A percentile compares a stretch with the other conserved stretches of the same genome.
Evolutionary conservation across 2,329 filamentous ascomycete genomes (phyloP).

Genomic region (Penicillium frequentans): DNA sequence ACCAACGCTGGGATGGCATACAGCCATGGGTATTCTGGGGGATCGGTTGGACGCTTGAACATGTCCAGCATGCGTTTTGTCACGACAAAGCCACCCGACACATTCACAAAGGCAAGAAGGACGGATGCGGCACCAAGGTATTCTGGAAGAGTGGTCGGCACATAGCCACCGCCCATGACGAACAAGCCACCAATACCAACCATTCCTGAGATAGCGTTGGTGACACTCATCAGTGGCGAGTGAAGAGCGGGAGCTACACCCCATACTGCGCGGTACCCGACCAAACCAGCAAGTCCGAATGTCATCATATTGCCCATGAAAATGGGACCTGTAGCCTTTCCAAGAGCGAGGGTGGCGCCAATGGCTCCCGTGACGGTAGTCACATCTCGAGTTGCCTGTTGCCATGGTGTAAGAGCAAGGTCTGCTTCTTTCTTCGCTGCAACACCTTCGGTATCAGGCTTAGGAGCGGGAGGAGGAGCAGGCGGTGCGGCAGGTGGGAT

Average conservation of each 20-base stretch:
- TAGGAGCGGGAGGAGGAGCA: conserved; percentile 54
- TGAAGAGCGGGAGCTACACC: conserved; percentile 80
- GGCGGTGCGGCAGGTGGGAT: conserved; percentile 74
- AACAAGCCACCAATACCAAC: conserved; percentile 87
- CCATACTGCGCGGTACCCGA: conserved; percentile 88
- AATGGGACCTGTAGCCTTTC: conserved; percentile 75
- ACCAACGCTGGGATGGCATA: conserved; percentile 75
- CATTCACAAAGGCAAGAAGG: conserved; percentile 81
- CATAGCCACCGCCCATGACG: conserved; percentile 78
- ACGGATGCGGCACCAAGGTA: conserved; percentile 76
- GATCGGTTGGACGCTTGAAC: conserved; percentile 83
- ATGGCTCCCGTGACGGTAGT: conserved; percentile 73
- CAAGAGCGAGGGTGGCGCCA: conserved; percentile 71
- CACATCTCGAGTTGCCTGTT: conserved; percentile 75
- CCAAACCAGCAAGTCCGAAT: conserved; percentile 78
- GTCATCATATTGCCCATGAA: conserved; percentile 90
- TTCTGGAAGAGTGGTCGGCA: conserved; percentile 78
- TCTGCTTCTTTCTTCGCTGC: conserved; percentile 55
- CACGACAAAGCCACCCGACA: conserved; percentile 85
- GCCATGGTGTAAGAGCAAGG: conserved; percentile 75
- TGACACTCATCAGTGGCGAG: conserved; percentile 88
- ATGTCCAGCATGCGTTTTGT: conserved; percentile 93
- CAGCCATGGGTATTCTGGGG: conserved; percentile 83
- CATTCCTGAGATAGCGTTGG: conserved; percentile 90
- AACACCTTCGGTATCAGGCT: conserved; percentile 53